phyloP scores from a whole-genome alignment of 2,329 filamentous ascomycete species.

The Neonectria punicea region DNA sequence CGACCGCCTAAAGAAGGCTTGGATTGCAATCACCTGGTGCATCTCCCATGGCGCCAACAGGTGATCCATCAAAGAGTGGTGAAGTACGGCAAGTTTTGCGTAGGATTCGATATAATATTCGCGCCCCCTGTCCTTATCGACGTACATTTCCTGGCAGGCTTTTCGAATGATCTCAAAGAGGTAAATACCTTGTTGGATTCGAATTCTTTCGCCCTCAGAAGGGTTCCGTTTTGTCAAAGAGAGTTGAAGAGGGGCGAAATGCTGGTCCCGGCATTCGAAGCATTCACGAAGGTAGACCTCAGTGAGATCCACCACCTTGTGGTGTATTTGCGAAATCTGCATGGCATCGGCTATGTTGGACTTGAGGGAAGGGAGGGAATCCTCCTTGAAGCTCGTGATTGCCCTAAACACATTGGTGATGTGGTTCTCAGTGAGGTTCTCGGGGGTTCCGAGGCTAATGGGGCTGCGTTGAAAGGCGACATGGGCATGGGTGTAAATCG shows the following conservation, averaged over 20 bases:
- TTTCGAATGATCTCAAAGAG: conserved; percentile 18
- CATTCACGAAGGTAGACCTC: conserved; percentile 10
- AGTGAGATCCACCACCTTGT: conserved; percentile 6
- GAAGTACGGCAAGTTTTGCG: conserved; percentile 2
- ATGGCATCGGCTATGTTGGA: conserved; percentile 21
- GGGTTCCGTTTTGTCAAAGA: not conserved
- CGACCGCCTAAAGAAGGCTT: conserved; percentile 20
- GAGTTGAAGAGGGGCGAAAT: not conserved
- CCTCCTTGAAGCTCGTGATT: not conserved
- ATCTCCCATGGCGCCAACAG: conserved; percentile 29
- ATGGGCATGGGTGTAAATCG: conserved; percentile 4
- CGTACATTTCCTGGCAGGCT: not conserved
- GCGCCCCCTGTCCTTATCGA: not conserved
- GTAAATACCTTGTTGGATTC: conserved; percentile 23
- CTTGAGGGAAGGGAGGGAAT: not conserved
- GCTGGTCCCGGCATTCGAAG: not conserved
- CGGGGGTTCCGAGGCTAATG: not conserved
- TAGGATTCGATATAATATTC: conserved; percentile 3
- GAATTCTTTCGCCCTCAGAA: not conserved
- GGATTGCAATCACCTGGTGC: conserved; percentile 22
- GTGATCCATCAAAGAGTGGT: not conserved
- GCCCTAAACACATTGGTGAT: not conserved
- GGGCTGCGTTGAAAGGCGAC: not conserved
- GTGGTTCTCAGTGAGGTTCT: not conserved
- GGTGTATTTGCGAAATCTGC: not conserved